Conservation (phyloP, 805 yeast species). For the Millerozyma miso region DNA sequence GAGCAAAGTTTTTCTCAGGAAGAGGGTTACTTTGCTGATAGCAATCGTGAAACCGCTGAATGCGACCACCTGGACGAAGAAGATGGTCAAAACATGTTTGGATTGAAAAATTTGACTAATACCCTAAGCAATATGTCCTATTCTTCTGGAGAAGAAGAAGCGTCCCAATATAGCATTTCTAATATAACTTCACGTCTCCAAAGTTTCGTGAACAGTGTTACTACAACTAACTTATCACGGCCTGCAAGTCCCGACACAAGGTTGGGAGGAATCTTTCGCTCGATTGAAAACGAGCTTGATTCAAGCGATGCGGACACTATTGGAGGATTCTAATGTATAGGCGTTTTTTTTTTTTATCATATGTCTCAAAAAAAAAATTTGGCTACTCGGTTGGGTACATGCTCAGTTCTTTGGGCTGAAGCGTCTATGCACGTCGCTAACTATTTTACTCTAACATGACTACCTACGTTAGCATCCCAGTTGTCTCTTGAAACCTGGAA, state of each 20-base stretch:
- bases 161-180: constrained; percentile 1
- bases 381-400: constrained; percentile 1
- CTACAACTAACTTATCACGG: neutral
- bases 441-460: no score
- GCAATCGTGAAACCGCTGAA: constrained; percentile 8
- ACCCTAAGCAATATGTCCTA: constrained; percentile 7
- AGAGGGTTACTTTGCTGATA: constrained; percentile 21
- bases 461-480: no score
- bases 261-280: neutral
- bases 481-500: no score
- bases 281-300: neutral
- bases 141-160: constrained; percentile 1
- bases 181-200: constrained; percentile 33
- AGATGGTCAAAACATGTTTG: constrained; percentile 22
- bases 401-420: constrained; percentile 3
- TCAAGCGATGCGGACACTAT: constrained; percentile 1
- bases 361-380: no score
- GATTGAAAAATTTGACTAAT: constrained; percentile 23
- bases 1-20: constrained; percentile 20
- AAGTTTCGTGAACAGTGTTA: constrained; percentile 31
- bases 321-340: neutral
- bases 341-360: neutral
- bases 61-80: constrained; percentile 13
- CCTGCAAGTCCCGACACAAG: neutral
- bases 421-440: neutral